Evolutionary conservation across 441 rosid genomes (phyloP).

Genomic region (Pelargonium australe): DNA sequence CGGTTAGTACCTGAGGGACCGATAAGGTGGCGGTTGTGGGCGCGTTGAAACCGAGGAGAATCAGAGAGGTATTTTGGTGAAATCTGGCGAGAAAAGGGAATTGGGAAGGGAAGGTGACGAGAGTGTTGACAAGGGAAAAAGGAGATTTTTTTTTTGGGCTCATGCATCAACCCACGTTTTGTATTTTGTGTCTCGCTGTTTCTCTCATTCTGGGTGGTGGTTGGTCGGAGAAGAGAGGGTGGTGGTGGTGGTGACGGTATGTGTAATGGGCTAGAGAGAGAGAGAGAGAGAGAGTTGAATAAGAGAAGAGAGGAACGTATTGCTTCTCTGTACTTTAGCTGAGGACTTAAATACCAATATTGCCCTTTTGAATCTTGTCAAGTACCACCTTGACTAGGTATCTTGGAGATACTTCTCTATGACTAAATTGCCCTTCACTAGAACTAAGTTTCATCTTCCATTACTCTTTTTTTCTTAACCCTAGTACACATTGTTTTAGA

Average conservation of each 20-base stretch:
- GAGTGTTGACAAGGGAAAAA: neutral
- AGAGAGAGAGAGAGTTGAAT: conserved; percentile 14
- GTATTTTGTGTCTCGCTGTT: conserved; percentile 1
- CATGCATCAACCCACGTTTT: conserved; percentile 50
- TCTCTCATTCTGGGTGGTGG: conserved; percentile 14
- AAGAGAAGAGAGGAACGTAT: conserved; percentile 15
- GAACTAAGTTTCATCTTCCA: no score
- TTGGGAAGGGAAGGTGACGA: conserved; percentile 23
- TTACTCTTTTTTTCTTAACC: no score
- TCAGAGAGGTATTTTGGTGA: conserved; percentile 12
- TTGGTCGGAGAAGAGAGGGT: conserved; percentile 5
- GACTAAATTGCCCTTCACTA: neutral
- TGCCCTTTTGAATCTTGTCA: conserved; percentile 17
- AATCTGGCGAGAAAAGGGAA: conserved; percentile 15
- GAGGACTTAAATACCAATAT: conserved; percentile 5
- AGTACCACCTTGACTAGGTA: conserved; percentile 6
- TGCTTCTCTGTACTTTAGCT: conserved; percentile 8
- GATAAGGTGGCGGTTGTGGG: conserved; percentile 23
- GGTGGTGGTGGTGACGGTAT: conserved; percentile 11
- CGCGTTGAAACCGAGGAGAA: conserved; percentile 31
- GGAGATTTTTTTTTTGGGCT: conserved; percentile 25
- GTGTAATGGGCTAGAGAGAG: neutral
- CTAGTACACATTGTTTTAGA: no score
- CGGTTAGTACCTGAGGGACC: conserved; percentile 10
- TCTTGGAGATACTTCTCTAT: neutral